Evolutionary conservation across 345 rosid species (phyloP).

Genomic region (Melastoma malabathricum): DNA sequence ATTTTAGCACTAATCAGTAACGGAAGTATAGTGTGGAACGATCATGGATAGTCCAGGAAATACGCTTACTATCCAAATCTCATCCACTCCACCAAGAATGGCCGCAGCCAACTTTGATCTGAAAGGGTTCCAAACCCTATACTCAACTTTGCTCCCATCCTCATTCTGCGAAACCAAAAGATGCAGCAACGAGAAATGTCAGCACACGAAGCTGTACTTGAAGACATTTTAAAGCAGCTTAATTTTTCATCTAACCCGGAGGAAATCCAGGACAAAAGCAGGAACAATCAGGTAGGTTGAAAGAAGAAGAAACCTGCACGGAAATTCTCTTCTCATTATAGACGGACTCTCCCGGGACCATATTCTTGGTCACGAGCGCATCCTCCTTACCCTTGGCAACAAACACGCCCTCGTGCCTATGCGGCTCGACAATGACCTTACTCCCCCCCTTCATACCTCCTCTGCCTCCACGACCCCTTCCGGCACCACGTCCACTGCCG

Average conservation of each 20-base stretch:
- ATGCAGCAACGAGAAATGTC: no score
- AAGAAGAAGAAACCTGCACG: no score
- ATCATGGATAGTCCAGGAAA: no score
- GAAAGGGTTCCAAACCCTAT: constrained; percentile 97
- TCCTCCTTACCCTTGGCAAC: constrained; percentile 91
- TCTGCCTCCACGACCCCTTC: constrained; percentile 40
- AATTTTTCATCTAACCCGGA: no score
- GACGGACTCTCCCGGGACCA: constrained; percentile 92
- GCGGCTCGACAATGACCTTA: constrained; percentile 73
- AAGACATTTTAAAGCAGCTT: no score
- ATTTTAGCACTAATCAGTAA: no score
- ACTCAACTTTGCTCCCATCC: constrained; percentile 86
- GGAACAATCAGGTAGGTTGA: no score
- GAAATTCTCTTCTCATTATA: constrained; percentile 85
- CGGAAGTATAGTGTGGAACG: no score
- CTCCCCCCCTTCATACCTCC: constrained; percentile 90
- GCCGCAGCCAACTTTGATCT: constrained; percentile 96
- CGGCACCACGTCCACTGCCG: constrained; percentile 20
- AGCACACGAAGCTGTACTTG: no score
- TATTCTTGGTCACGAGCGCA: constrained; percentile 78
- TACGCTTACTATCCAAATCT: constrained; percentile 85
- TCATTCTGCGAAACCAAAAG: constrained; percentile 25
- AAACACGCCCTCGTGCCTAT: constrained; percentile 79
- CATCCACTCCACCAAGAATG: constrained; percentile 93
- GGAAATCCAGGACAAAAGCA: no score